Evolutionary conservation across 1,139 yeast species (phyloP), one percentile per base, ranked within the genome.

Genomic region (Blastobotrys arbuscula): DNA sequence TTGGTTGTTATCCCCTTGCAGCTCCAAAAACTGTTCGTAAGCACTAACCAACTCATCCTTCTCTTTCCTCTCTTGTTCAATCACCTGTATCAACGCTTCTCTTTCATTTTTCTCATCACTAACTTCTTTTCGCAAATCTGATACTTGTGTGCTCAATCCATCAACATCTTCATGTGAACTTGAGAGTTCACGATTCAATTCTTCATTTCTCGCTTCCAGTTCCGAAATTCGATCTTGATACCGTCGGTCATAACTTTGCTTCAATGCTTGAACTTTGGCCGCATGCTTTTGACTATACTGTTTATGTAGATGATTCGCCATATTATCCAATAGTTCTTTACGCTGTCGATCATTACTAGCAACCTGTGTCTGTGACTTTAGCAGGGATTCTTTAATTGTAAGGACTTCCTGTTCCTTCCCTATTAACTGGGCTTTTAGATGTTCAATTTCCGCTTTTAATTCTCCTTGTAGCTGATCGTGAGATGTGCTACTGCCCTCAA

Each of bases 271-370:
- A 6, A 81, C 82, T 58, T 83, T 83, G 51, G 76, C 75, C 56
- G 78, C 84, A 59, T 84, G 92, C 59, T 84, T 84, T 45, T 80
- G 77, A 2, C 84, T 75, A 61, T 84, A 84, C 59, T 82, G 87
- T 21, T 75, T 70, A 59, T 83, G 84, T 13, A 84, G 68, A 55
- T 81, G 85, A 52, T 80, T 82, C 0, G 88, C 82, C 38, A 83
- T 67, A 55, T 75, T 74, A 52, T 79, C 78, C 30, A 82, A 66
- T 54, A 77, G 73, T 44, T 72, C 58, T 19, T 48, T 52, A 23
- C 51, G 45, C 51, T 74, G 78, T 2, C 77, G 68, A n/a, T 74
- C 76, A 41, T 66, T 66, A 41, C 75, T 77, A 30, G 71, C 63
- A 12, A 54, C 41, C n/a, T 52, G 50, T 24, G 52, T 48, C 28